Base-by-base conservation (phyloP, 106 monocot species). In the Amphibolis antarctica region DNA sequence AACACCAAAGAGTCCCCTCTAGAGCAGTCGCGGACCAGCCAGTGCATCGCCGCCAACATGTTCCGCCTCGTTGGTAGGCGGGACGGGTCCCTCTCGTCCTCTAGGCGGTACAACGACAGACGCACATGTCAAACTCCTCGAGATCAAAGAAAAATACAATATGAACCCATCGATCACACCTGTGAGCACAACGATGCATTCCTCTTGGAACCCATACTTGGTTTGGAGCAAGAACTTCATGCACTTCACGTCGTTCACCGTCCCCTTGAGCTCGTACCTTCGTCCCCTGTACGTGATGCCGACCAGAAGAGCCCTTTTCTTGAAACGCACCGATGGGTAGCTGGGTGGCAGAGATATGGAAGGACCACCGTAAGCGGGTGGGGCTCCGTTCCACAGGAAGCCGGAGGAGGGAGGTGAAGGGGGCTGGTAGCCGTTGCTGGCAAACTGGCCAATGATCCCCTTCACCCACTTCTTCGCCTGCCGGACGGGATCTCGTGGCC, bases 211-310 rank as follows among this genome's bases (percentile, higher is more conserved):
- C 6, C 74, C 72, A 27, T 74, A 77, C 50, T 69, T 69, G 0
- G 4, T 36, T 36, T 29, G 30, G 0, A 93, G 81, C 56, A 93
- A 59, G 65, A 61, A 81, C 56, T 63, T 69, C 76, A 88, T 80
- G 72, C 72, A 85, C 51, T 88, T 80, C 42, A 88, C 81, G 45
- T 93, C 93, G 44, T 85, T 93, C 24, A 93, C 70, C 0, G 83
- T 83, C 55, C 93, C 93, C 58, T 77, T 79, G 53, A 93, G 83
- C 79, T 93, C 85, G 55, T 88, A 85, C 64, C 28, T 77, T 65
- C 28, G 78, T 23, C 59, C 57, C 4, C 0, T 42, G 64, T 85
- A 85, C 28, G 65, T 66, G 60, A 85, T 65, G 17, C 85, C 85
- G 2, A 75, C 42, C 24, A 85, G 65, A 52, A 85, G 47, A 30